These are phyloP conservation scores for Epichloe elymi DNA, from an alignment of 2,329 filamentous ascomycete genomes.

Conservation along the genomic window DNA sequence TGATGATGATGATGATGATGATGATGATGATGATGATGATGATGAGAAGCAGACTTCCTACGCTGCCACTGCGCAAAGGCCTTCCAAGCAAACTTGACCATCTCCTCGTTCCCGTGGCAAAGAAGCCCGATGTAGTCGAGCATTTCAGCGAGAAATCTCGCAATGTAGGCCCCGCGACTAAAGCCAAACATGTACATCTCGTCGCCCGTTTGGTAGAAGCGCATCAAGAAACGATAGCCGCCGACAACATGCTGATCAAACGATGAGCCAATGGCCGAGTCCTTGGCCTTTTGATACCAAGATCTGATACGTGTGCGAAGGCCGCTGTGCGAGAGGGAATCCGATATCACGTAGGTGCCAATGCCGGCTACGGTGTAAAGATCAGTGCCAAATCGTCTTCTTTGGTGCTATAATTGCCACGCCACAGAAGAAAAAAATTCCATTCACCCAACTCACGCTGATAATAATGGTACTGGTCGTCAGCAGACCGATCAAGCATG, in stretches of 20 bases:
- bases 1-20: too few species aligned
- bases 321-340: constrained; percentile 44
- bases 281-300: constrained; percentile 61
- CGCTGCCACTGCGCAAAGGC: constrained; percentile 63
- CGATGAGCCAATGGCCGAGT: constrained; percentile 66
- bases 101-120: constrained; percentile 72
- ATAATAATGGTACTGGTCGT: constrained; percentile 51
- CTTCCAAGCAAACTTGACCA: constrained; percentile 76
- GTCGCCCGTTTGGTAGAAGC: constrained; percentile 51
- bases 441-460: constrained; percentile 33
- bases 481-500: constrained; percentile 51
- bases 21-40: too few species aligned
- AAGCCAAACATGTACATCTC: constrained; percentile 65
- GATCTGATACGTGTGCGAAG: constrained; percentile 43
- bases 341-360: constrained; percentile 56
- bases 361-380: constrained; percentile 42
- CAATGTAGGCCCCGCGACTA: constrained; percentile 59
- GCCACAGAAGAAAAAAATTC: fast-evolving
- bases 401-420: neutral
- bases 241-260: constrained; percentile 77
- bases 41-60: constrained; percentile 33
- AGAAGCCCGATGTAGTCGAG: constrained; percentile 70
- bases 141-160: constrained; percentile 70
- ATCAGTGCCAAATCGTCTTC: neutral
- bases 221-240: constrained; percentile 69